Conservation (phyloP, 768 basidiomycete species). For the Panaeolus papilionaceus region DNA sequence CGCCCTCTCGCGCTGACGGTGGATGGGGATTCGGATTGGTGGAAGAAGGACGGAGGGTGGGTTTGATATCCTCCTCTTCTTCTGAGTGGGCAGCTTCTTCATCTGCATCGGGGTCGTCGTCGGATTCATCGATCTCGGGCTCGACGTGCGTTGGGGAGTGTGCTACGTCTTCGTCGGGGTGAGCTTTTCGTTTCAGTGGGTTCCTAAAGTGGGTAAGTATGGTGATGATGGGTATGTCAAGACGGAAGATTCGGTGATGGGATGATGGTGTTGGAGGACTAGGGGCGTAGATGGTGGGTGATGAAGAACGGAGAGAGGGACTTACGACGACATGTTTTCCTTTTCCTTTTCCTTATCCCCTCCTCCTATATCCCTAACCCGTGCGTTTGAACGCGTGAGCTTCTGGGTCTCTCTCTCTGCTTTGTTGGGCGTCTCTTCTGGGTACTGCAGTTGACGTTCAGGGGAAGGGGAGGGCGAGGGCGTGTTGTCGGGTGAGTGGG, state of each 20-base stretch:
- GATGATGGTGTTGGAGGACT: slow-evolving; percentile 7
- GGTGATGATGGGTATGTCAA: no score
- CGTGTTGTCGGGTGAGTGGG: background rate
- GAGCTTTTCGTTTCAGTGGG: slow-evolving; percentile 37
- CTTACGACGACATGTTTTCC: slow-evolving; percentile 19
- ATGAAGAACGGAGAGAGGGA: background rate
- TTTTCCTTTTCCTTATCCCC: background rate
- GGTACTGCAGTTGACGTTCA: slow-evolving; percentile 17
- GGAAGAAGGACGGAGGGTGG: no score
- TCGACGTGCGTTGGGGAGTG: no score
- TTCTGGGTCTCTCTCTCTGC: background rate
- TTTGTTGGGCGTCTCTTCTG: background rate
- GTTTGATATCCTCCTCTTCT: background rate
- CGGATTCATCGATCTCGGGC: background rate
- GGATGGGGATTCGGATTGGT: no score
- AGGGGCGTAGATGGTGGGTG: background rate
- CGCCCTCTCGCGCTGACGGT: background rate
- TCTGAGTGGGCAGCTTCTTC: background rate
- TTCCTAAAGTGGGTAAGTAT: slow-evolving; percentile 21
- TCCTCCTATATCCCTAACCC: no score
- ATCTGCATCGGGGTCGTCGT: background rate
- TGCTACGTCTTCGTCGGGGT: slow-evolving; percentile 25
- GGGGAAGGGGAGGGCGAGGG: slow-evolving; percentile 20
- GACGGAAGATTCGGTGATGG: no score
- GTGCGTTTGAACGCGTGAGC: no score